Evolutionary conservation across 768 basidiomycete species (phyloP).

Genomic region (Tricholoma matsutake): DNA sequence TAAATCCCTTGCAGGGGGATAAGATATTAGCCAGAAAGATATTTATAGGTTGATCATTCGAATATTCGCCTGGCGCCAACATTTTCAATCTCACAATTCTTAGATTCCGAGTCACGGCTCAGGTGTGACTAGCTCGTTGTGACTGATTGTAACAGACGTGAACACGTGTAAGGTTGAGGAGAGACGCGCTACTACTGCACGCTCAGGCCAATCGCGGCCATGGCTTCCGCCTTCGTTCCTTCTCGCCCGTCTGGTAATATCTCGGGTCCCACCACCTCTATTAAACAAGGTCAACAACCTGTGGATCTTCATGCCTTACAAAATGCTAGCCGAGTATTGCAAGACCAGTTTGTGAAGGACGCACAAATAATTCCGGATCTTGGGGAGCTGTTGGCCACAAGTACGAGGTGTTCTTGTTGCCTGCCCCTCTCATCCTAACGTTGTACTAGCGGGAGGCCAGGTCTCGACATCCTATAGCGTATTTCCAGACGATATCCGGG

Average conservation of each 20-base stretch:
- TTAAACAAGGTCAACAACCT: constrained; percentile 19
- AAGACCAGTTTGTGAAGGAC: constrained; percentile 71
- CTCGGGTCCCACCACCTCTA: background rate
- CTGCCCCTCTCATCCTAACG: background rate
- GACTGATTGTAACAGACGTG: background rate
- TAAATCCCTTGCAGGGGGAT: no score
- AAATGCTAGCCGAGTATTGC: constrained; percentile 62
- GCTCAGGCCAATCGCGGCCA: constrained; percentile 4
- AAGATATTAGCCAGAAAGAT: no score
- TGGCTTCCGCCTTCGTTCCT: constrained; percentile 19
- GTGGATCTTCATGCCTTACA: constrained; percentile 64
- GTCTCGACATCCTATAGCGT: constrained; percentile 78
- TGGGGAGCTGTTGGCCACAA: constrained; percentile 60
- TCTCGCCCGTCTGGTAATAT: constrained; percentile 14
- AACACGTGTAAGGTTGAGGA: background rate
- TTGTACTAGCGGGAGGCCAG: constrained; percentile 50
- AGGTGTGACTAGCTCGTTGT: background rate
- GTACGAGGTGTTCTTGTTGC: constrained; percentile 35
- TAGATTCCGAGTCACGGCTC: no score
- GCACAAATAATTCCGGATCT: constrained; percentile 72
- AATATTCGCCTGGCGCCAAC: no score
- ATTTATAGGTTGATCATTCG: no score
- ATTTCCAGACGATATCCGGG: constrained; percentile 72
- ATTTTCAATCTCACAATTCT: no score
- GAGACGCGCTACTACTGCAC: background rate